Evolutionary conservation across 176 grass and related monocot genomes (phyloP), one percentile per base, ranked within the genome.

Genomic region (Puccinellia tenuiflora): DNA sequence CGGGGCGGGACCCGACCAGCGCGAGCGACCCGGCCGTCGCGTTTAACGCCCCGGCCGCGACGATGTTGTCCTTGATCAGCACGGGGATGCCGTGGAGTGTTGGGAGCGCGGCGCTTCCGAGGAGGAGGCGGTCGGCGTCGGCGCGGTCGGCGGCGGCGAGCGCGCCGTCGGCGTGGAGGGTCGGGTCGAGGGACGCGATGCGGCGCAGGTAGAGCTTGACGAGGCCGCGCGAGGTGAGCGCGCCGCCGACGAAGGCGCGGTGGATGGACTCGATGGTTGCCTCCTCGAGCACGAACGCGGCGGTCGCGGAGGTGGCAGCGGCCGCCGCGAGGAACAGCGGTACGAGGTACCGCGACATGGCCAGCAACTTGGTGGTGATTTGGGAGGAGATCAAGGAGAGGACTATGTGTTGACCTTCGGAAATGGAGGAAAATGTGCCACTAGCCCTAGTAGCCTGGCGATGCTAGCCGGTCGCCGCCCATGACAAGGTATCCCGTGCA

Each of bases 21-120:
- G 94, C 92, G 48, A 92, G 90, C 42, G 94, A 94, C 13, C 94
- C 92, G 25, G 81, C 88, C 8, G 90, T 97, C 15, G 94, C 83
- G 40, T 97, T 97, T 16, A 97, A 78, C 77, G 21, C 64, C 47
- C 87, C 89, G 52, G 74, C 77, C 17, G 83, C 87, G n/a, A 85
- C 88, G 31, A 97, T 92, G 73, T 92, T 94, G 88, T 97, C 94
- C 87, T 97, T 97, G 6, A 97, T 75, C 16, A 97, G 81, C 11
- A 94, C 83, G 9, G 90, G 88, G 35, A 87, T 37, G 55, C 87
- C 85, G 53, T 90, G 83, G 24, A 90, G 92, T 24, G 26, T 76
- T 7, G 63, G 86, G 63, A 81, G 77, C 33, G 1, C 18, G 8
- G 10, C 31, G 8, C 52, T 17, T 30, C 31, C 55, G 13, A 9